Base-by-base conservation (phyloP, 2,329 filamentous ascomycete genomes). In the Lachnellula occidentalis region DNA sequence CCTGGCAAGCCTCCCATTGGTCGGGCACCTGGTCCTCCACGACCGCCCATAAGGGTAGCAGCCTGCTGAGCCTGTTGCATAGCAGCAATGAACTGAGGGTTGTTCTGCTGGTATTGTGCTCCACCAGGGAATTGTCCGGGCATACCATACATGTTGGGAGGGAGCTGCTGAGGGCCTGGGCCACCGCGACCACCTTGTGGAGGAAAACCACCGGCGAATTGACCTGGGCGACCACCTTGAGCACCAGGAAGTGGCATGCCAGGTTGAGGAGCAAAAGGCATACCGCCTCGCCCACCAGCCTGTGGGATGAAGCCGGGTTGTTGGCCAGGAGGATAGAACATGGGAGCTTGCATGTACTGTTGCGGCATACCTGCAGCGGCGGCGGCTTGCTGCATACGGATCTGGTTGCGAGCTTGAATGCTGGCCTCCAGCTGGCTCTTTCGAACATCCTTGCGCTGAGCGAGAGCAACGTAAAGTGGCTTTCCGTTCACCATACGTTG, bases 341-440 rank as follows among this genome's bases (percentile, higher is more conserved):
- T 91, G 61, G 88, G 86, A 55, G 90, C 85, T 72, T 90, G 89
- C 81, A 95, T 92, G 80, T 81, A 90, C 71, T 88, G 87, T 75
- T 87, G 88, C 64, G 89, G 87, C 82, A 96, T 90, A 68, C 90
- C 91, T 51, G 88, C 90, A 63, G 88, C 88, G 63, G 92, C 90
- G 63, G 92, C 91, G 64, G 91, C 90, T 76, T 99, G 94, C 80
- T 97, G 94, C 86, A 97, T 94, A 70, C 94, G 88, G 71, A 96
- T 86, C 75, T 96, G 92, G 81, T 97, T 97, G 75, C 94, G 91
- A 74, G 94, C 92, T 79, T 97, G 94, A 74, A 99, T 99, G 76
- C 90, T 96, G 68, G 92, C 92, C 81, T 99, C 94, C 66, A 99
- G 90, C 81, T 97, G 94, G 79, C 86, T 96, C 85, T 96, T 96